A percentile compares a stretch with the other conserved stretches of the same genome.
Evolutionary conservation across 768 basidiomycete species (phyloP).

Genomic region (Mrakia blollopis): DNA sequence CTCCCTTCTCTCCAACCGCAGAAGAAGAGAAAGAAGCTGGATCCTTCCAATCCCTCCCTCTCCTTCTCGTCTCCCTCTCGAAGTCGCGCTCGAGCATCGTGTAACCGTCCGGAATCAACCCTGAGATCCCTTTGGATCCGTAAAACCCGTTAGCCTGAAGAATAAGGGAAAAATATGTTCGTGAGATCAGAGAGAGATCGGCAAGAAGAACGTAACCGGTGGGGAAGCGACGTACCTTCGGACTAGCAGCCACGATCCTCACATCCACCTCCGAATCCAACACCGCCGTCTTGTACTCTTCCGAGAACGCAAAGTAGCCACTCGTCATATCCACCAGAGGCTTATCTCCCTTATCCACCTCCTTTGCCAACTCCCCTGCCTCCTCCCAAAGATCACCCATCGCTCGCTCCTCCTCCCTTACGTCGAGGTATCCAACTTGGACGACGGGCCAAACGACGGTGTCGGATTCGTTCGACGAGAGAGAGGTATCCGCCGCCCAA

Average conservation of each 20-base stretch:
- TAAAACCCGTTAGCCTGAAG: slow-evolving; percentile 90
- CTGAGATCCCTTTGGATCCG: slow-evolving; percentile 80
- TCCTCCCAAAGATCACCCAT: slow-evolving; percentile 22
- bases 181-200: background rate
- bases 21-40: no score
- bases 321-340: slow-evolving; percentile 70
- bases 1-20: background rate
- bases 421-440: slow-evolving; percentile 79
- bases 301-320: slow-evolving; percentile 88
- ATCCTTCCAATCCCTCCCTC: slow-evolving; percentile 22
- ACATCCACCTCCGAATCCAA: slow-evolving; percentile 54
- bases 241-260: slow-evolving; percentile 76
- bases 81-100: slow-evolving; percentile 81
- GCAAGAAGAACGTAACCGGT: no score
- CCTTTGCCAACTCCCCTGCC: background rate
- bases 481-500: slow-evolving; percentile 4
- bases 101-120: slow-evolving; percentile 92
- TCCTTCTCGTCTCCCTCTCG: slow-evolving; percentile 45
- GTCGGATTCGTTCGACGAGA: slow-evolving; percentile 44
- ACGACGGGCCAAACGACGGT: slow-evolving; percentile 73
- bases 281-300: slow-evolving; percentile 69
- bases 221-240: slow-evolving; percentile 60
- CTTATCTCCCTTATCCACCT: slow-evolving; percentile 47
- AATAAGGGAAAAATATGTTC: background rate
- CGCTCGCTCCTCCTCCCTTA: slow-evolving; percentile 46